Evolutionary conservation across 257 asterid species (phyloP), one percentile per base, ranked within the genome.

Genomic region (Solanum sejunctum): DNA sequence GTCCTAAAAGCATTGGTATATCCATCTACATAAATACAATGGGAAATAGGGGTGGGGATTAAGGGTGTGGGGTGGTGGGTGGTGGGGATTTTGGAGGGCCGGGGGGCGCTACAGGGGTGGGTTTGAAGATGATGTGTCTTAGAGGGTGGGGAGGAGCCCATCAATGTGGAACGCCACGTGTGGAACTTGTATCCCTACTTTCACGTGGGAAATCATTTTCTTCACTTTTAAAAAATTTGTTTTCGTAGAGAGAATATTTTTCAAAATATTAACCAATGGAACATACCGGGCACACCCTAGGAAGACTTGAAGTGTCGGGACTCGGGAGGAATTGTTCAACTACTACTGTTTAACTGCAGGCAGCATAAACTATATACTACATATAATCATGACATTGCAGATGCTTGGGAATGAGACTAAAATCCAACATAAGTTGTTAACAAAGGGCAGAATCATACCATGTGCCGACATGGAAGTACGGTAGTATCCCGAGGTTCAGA

Each of bases 401-500:
- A 72, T 49, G 43, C 32, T 23, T 26, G 20, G 41, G 81, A 80
- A 54, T n/a, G 32, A 66, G 55, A 84, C 32, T n/a, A 13, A 39
- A 43, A 49, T 66, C 70, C 16, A 67, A 21, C 61, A 41, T 12
- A 49, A 47, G 56, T 18, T 80, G 78, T 83, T 81, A 86, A 16
- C 69, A 36, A 54, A 73, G 85, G 45, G 23, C 17, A 49, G 43
- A 47, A 64, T 78, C 18, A 36, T 93, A 95, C 98, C 98, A 95
- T 94, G 87, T 95, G 99, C 61, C 99, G 93, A 78, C 98, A 95
- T 13, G 97, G 99, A 82, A 95, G 98, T 60, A 92, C 97, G 32
- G 98, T 93, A 20, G 97, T 95, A 89, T 95, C 97, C 49, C 93
- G 93, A 23, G 97, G 96, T 88, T 94, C 98, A 12, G 98, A 91